phyloP scores from a whole-genome alignment of 1,284 basidiomycete genomes.

The Tilletia caries region DNA sequence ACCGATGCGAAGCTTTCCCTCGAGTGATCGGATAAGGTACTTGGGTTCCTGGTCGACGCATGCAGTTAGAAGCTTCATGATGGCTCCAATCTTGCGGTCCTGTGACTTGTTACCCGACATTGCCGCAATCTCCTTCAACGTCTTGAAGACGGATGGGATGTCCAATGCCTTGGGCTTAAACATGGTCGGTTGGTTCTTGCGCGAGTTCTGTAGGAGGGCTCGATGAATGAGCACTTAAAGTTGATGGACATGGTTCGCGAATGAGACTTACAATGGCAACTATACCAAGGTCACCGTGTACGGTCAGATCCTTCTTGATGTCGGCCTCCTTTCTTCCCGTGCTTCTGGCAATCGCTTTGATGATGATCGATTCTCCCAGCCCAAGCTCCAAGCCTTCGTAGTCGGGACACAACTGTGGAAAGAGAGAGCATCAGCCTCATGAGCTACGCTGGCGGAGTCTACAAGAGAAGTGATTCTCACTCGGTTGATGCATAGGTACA shows the following conservation, averaged over 20 bases:
- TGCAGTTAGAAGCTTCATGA: conserved; percentile 87
- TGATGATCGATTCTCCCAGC: conserved; percentile 87
- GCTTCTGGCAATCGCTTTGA: conserved; percentile 93
- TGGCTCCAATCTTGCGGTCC: conserved; percentile 81
- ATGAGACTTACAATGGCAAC: conserved; percentile 82
- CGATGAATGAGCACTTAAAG: background rate
- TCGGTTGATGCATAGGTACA: conserved; percentile 96
- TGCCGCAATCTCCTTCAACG: conserved; percentile 52
- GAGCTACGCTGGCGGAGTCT: background rate
- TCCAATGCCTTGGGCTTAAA: conserved; percentile 92
- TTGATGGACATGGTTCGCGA: background rate
- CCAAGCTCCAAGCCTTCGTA: conserved; percentile 94
- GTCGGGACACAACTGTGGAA: conserved; percentile 79
- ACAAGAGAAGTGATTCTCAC: conserved; percentile 58
- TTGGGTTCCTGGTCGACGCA: conserved; percentile 86
- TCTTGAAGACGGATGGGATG: conserved; percentile 67
- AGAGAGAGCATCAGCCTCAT: conserved; percentile 17
- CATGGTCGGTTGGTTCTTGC: conserved; percentile 87
- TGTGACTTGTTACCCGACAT: conserved; percentile 70
- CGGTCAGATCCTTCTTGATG: conserved; percentile 88
- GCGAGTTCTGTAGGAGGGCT: conserved; percentile 68
- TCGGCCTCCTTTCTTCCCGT: conserved; percentile 78
- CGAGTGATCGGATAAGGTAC: conserved; percentile 89
- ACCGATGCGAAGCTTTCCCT: conserved; percentile 95
- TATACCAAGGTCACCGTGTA: conserved; percentile 88